A percentile compares a stretch with the other conserved stretches of the same genome.
phyloP scores from a whole-genome alignment of 2,329 filamentous ascomycete species.

The Sporothrix pallida region DNA sequence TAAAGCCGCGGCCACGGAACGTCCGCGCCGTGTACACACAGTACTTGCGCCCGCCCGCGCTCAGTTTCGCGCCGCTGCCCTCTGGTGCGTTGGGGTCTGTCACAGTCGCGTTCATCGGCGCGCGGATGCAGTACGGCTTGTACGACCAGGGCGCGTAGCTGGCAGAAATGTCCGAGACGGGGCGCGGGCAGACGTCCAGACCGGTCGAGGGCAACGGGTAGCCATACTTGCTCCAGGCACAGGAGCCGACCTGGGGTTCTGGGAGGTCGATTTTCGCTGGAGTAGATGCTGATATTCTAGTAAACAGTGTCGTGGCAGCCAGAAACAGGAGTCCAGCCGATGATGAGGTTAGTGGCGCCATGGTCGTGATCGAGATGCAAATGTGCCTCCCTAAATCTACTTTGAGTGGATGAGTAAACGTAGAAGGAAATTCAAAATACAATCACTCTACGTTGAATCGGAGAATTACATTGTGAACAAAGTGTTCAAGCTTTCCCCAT shows the following conservation, averaged over 20 bases:
- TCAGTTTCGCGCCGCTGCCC: neutral
- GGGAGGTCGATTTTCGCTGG: neutral
- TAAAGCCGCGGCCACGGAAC: conserved; percentile 41
- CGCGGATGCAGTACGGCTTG: conserved; percentile 36
- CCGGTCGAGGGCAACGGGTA: conserved; percentile 22
- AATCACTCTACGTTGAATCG: neutral
- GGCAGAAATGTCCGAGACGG: conserved; percentile 25
- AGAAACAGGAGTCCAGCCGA: neutral
- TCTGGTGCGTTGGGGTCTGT: neutral
- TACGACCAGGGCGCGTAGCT: conserved; percentile 38
- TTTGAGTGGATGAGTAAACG: too few species aligned
- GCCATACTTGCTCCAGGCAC: conserved; percentile 32
- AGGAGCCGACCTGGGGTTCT: conserved; percentile 21
- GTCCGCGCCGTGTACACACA: conserved; percentile 40
- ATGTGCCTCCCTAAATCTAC: neutral
- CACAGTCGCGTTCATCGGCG: conserved; percentile 22
- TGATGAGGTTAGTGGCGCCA: neutral
- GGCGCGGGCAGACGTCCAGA: conserved; percentile 28
- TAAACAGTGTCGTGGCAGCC: neutral
- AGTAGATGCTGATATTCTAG: neutral
- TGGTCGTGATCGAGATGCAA: neutral
- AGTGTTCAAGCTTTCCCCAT: neutral
- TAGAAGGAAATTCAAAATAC: too few species aligned
- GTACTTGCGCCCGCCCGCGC: conserved; percentile 33
- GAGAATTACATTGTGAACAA: neutral